Percentiles rank a stretch among this genome's conserved stretches.
Conservation (phyloP, 345 rosid species). For the Eucalyptus lansdowneana region DNA sequence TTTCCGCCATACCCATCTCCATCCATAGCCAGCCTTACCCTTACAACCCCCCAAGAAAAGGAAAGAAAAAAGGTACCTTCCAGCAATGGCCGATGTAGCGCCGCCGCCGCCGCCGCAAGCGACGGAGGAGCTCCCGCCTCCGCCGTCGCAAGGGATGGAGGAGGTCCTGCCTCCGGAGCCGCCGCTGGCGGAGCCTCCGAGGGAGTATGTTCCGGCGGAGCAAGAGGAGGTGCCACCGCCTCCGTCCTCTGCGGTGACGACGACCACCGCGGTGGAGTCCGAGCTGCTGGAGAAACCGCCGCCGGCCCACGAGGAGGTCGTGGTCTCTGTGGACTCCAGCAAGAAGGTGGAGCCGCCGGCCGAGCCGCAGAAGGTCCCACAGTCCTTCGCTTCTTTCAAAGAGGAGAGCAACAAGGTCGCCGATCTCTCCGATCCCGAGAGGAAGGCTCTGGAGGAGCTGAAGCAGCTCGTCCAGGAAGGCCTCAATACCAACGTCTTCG, state of each 20-base stretch:
- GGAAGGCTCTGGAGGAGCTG: slow-evolving; percentile 29
- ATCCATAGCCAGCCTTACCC: not conserved
- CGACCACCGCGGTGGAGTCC: not conserved
- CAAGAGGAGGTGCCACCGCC: not conserved
- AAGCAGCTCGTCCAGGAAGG: slow-evolving; percentile 32
- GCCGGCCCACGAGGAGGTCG: not conserved
- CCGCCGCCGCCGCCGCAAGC: not conserved
- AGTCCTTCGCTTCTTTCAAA: slow-evolving; percentile 36
- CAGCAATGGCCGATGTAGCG: slow-evolving; percentile 9
- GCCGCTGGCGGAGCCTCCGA: not conserved
- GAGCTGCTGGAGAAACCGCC: not conserved
- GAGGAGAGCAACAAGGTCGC: slow-evolving; percentile 52
- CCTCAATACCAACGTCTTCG: slow-evolving; percentile 15
- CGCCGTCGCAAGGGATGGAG: not conserved
- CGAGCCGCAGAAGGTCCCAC: slow-evolving; percentile 17
- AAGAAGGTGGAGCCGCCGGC: slow-evolving; percentile 1
- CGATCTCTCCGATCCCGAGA: slow-evolving; percentile 39
- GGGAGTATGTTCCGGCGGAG: not conserved
- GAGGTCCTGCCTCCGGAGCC: not conserved
- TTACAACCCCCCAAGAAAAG: not conserved
- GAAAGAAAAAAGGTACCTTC: not conserved
- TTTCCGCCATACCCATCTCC: not conserved
- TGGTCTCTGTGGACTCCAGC: not conserved
- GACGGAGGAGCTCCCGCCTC: not conserved
- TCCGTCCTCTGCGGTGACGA: not conserved